Base-by-base conservation (phyloP, 2,329 filamentous ascomycete species). In the Paecilomyces sp. region DNA sequence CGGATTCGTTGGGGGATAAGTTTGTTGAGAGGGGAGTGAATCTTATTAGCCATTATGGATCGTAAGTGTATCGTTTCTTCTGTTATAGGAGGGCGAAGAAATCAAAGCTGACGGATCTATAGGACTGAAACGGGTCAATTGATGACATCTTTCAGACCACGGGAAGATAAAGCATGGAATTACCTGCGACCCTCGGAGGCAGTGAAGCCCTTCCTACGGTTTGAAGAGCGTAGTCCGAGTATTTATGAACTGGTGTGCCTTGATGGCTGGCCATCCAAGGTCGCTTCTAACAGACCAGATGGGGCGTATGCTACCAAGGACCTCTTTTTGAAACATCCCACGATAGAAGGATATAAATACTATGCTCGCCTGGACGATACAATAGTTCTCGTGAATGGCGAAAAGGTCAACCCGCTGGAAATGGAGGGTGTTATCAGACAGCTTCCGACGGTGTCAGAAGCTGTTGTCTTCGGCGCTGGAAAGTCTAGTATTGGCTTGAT, bases 91-190 rank as follows among this genome's bases (percentile, higher is more conserved):
- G 15, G 12, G 9, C 47, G 8, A 72, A 33, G 25, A 4, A 4
- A 2, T 33, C 31, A 11, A 7, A 3, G 24, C 33, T 41, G 33
- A 50, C 36, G 8, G 4, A 12, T 18, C 15, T 15, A 52, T 15
- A 82, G 79, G 2, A 88, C 85, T 0, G 85, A 88, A 67, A 83
- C 81, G 1, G 84, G 85, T 5, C 81, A 85, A 65, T 69, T 88
- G 13, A 86, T 86, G 82, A 86, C 83, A 0, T 85, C 84, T 0
- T 80, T 82, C 63, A 76, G 85, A 9, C 75, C 79, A 0, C 67
- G 69, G 2, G 79, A 73, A 1, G 85, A 88, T 67, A 80, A 79
- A 51, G 80, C 76, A 2, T 88, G 85, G 86, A 82, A 85, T 65
- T 88, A 86, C 62, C 70, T 86, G n/a, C 74, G 80, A 1, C 73